Evolutionary conservation across 139 green algal genomes (phyloP).

Genomic region (Monoraphidium neglectum): DNA sequence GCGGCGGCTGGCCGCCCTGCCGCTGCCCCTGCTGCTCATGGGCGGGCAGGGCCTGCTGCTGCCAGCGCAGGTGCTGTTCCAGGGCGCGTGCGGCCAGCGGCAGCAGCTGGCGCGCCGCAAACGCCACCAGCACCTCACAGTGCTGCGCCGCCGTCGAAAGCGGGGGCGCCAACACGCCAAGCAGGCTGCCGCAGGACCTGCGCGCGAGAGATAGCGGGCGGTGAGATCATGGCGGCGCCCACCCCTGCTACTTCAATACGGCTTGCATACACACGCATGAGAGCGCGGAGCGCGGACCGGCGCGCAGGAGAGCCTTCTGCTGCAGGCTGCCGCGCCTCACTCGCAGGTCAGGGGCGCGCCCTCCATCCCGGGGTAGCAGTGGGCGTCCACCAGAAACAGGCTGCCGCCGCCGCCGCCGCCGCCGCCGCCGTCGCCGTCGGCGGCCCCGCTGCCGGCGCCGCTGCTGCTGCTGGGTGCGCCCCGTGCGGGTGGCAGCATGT

Average conservation of each 20-base stretch:
- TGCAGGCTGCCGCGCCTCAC: slow-evolving; percentile 14
- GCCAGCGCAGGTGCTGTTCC: not conserved
- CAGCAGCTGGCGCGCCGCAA: not conserved
- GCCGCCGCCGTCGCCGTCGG: not conserved
- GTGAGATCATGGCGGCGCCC: not conserved
- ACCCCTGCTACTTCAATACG: not conserved
- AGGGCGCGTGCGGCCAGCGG: not conserved
- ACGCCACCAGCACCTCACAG: slow-evolving; percentile 45
- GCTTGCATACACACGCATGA: not conserved
- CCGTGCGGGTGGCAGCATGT: slow-evolving; percentile 4
- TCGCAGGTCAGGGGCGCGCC: slow-evolving; percentile 45
- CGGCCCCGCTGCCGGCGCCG: slow-evolving; percentile 2
- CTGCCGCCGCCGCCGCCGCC: not conserved
- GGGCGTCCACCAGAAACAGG: slow-evolving; percentile 56
- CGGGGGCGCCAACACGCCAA: slow-evolving; percentile 54
- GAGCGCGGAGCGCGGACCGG: not conserved
- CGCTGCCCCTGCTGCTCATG: slow-evolving; percentile 7
- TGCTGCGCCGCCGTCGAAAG: slow-evolving; percentile 35
- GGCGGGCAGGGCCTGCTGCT: not conserved
- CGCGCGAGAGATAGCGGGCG: not conserved
- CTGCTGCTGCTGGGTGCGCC: not conserved
- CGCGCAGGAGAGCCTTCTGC: no score
- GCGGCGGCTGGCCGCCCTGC: slow-evolving; percentile 4
- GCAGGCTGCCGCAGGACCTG: slow-evolving; percentile 11
- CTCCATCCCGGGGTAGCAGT: slow-evolving; percentile 72